Evolutionary conservation across 306 rosid species (phyloP).

Genomic region (Gastrolobium villosum): DNA sequence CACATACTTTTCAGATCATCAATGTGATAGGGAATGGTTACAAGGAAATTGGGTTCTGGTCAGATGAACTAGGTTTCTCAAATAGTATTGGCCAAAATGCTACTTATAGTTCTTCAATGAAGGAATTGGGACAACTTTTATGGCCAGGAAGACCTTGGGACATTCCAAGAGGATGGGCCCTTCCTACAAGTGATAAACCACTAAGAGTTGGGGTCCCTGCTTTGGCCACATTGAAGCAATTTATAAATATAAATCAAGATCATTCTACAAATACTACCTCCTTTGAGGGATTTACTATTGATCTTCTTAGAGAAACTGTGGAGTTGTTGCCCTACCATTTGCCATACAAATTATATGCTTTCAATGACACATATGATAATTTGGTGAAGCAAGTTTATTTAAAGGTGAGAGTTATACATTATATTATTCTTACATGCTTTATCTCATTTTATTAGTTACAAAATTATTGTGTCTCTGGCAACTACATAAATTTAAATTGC

Average conservation of each 20-base stretch:
- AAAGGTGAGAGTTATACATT: slow-evolving; percentile 27
- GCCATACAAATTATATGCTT: slow-evolving; percentile 41
- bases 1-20: slow-evolving; percentile 51
- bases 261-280: not conserved
- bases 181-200: slow-evolving; percentile 9
- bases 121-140: slow-evolving; percentile 46
- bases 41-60: slow-evolving; percentile 65
- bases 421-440: not conserved
- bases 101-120: slow-evolving; percentile 45
- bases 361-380: slow-evolving; percentile 55
- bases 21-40: slow-evolving; percentile 59
- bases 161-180: slow-evolving; percentile 59
- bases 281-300: slow-evolving; percentile 53
- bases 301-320: slow-evolving; percentile 48
- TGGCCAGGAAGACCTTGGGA: slow-evolving; percentile 61
- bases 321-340: slow-evolving; percentile 46
- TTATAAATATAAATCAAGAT: slow-evolving; percentile 35
- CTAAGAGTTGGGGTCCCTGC: slow-evolving; percentile 60
- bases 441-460: not conserved
- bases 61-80: slow-evolving; percentile 54
- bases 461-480: not conserved
- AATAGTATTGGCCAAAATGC: not conserved
- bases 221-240: slow-evolving; percentile 46
- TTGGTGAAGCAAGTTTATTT: slow-evolving; percentile 52
- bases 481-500: not conserved